A percentile compares a stretch with the other conserved stretches of the same genome.
Evolutionary conservation across 345 rosid genomes (phyloP).

Genomic region (Moricandia arvensis): DNA sequence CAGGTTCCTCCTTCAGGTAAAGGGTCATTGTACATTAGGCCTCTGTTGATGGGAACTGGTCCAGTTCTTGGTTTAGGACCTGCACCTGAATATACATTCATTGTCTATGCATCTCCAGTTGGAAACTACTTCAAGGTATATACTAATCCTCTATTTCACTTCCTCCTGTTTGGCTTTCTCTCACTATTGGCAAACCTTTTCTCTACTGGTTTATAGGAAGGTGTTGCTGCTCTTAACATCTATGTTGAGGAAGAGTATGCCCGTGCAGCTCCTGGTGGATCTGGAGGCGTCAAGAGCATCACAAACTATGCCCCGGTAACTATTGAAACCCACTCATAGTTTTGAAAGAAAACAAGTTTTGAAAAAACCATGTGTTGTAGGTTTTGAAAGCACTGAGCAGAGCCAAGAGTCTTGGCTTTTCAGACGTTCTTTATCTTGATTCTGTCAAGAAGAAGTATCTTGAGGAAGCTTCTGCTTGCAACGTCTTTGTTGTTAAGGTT

Average conservation of each 20-base stretch:
- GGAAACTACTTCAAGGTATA: slow-evolving; percentile 41
- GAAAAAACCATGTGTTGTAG: slow-evolving; percentile 34
- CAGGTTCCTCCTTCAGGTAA: slow-evolving; percentile 55
- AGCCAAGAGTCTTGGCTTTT: slow-evolving; percentile 84
- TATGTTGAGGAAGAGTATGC: slow-evolving; percentile 47
- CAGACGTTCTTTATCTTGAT: slow-evolving; percentile 93
- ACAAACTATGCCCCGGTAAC: slow-evolving; percentile 41
- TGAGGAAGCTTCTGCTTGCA: slow-evolving; percentile 94
- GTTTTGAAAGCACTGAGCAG: slow-evolving; percentile 82
- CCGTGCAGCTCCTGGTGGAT: slow-evolving; percentile 70
- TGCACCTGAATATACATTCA: slow-evolving; percentile 52
- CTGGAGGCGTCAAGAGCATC: slow-evolving; percentile 75
- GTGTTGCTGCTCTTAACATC: slow-evolving; percentile 31
- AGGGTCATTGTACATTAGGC: slow-evolving; percentile 53
- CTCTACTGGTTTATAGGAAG: slow-evolving; percentile 34
- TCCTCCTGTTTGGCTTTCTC: neutral
- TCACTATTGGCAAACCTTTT: neutral
- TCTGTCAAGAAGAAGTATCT: slow-evolving; percentile 77
- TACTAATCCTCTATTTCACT: neutral
- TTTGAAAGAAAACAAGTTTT: slow-evolving; percentile 8
- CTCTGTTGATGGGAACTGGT: slow-evolving; percentile 53
- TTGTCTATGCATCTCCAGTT: slow-evolving; percentile 48
- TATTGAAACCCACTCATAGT: slow-evolving; percentile 5
- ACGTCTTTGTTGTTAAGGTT: slow-evolving; percentile 70
- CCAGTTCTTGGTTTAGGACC: slow-evolving; percentile 50